Conservation (phyloP, 1,284 basidiomycete species). For the Athelia sp. region DNA sequence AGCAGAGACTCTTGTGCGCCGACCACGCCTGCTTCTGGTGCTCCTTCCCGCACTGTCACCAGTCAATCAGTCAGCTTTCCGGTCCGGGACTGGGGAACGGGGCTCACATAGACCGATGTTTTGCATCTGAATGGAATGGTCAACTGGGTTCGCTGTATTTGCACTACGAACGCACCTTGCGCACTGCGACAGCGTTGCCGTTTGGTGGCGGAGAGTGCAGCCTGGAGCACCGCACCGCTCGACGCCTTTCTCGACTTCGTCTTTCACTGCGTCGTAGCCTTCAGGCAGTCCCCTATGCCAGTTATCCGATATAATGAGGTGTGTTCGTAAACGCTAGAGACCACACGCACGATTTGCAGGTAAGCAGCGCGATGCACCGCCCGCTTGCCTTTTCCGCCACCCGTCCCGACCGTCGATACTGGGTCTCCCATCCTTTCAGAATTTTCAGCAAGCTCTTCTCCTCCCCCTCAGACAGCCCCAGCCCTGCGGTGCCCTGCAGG, state of each 20-base stretch:
- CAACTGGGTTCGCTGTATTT: not conserved
- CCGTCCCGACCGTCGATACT: conserved; percentile 15
- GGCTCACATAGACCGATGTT: conserved; percentile 32
- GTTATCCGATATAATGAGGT: no score
- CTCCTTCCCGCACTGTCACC: conserved; percentile 24
- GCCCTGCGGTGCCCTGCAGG: conserved; percentile 23
- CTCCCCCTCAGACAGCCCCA: conserved; percentile 22
- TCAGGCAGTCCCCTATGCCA: conserved; percentile 17
- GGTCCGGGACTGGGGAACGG: not conserved
- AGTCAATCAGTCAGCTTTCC: conserved; percentile 2
- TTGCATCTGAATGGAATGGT: conserved; percentile 27
- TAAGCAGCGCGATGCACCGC: conserved; percentile 28
- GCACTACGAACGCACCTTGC: conserved; percentile 18
- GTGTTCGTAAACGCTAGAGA: not conserved
- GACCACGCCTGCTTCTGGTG: conserved; percentile 34
- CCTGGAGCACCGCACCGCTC: conserved; percentile 23
- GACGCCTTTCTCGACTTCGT: conserved; percentile 21
- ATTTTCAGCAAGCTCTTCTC: conserved; percentile 24
- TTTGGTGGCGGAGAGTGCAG: conserved; percentile 16
- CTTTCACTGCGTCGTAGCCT: conserved; percentile 22
- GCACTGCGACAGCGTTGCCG: conserved; percentile 24
- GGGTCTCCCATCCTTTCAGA: conserved; percentile 23
- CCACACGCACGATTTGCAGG: conserved; percentile 20
- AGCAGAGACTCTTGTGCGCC: conserved; percentile 30
- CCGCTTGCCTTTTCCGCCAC: conserved; percentile 25